Percentiles rank a stretch among this genome's conserved stretches.
phyloP scores from a whole-genome alignment of 495 filamentous ascomycete species.

The Immersiella caudata region DNA sequence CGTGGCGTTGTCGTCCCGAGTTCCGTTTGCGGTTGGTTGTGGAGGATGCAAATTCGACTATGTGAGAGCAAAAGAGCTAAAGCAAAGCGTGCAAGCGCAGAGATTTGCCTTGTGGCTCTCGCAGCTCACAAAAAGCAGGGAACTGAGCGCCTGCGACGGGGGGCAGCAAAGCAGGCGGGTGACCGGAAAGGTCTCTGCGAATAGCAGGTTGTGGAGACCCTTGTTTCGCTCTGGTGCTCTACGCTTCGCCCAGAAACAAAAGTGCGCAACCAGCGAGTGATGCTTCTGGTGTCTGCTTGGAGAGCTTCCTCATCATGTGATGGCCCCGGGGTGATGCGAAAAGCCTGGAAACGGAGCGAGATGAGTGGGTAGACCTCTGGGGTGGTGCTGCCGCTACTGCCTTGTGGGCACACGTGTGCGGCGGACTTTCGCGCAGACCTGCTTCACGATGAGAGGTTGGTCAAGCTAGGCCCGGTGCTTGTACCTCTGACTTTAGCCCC shows the following conservation, averaged over 20 bases:
- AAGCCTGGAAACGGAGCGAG: conserved; percentile 2
- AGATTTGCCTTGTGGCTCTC: not conserved
- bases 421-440: not conserved
- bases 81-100: not conserved
- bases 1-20: conserved; percentile 9
- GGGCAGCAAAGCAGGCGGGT: not conserved
- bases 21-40: conserved; percentile 2
- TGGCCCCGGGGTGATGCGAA: not conserved
- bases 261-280: not conserved
- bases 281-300: not conserved
- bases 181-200: not conserved
- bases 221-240: not conserved
- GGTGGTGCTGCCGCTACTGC: not conserved
- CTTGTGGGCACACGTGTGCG: conserved; percentile 7
- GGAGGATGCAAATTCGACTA: not conserved
- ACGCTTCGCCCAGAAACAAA: not conserved
- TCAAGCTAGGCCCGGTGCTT: not conserved
- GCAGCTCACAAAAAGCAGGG: conserved; percentile 2
- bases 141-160: conserved; percentile 5
- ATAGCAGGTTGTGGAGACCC: conserved; percentile 1
- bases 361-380: not conserved
- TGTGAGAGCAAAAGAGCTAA: not conserved
- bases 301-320: not conserved
- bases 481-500: not conserved
- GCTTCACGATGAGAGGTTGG: not conserved